Evolutionary conservation across 306 rosid genomes (phyloP), one percentile per base, ranked within the genome.

Genomic region (Vachellia collinsii): DNA sequence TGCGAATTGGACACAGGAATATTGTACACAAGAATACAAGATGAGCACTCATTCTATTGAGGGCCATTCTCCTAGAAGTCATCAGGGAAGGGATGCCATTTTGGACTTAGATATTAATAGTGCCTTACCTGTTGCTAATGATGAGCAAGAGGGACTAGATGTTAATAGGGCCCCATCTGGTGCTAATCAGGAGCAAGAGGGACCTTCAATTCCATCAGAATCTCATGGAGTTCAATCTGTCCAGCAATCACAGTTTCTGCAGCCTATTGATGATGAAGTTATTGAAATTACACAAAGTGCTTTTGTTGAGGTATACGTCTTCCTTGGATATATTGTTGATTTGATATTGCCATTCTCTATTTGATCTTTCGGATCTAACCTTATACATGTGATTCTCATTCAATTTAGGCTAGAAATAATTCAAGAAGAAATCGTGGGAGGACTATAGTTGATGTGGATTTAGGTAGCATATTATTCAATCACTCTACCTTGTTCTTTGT

Each of bases 201-300:
- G 77, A 4, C 66, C 77, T 29, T 76, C 85, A 2, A 22, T 36
- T 43, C 17, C 13, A 47, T 11, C 53, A 4, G 76, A 19, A 9
- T 42, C 13, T 29, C 76, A 17, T 47, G 44, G 3, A 47, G 62
- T 34, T 72, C 44, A 72, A 12, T 25, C 23, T 47, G 62, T 12
- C 6, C 85, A 53, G 58, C 87, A 70, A 36, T 79, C 44, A 6
- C 77, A 36, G 75, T n/a, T 83, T 29, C 37, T 59, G 25, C 86
- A 81, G 41, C 72, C 87, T 72, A 85, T 91, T 67, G 97, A 91
- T 54, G 97, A 93, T 53, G 96, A 93, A 79, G 88, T 89, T 20
- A 42, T 89, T 58, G 92, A 86, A 83, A 84, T 88, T 41, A 85
- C 94, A 4, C 92, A 91, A 7, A 86, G 65, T 70, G 87, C 96